Conservation (phyloP, 306 rosid species). For the Datisca glomerata region DNA sequence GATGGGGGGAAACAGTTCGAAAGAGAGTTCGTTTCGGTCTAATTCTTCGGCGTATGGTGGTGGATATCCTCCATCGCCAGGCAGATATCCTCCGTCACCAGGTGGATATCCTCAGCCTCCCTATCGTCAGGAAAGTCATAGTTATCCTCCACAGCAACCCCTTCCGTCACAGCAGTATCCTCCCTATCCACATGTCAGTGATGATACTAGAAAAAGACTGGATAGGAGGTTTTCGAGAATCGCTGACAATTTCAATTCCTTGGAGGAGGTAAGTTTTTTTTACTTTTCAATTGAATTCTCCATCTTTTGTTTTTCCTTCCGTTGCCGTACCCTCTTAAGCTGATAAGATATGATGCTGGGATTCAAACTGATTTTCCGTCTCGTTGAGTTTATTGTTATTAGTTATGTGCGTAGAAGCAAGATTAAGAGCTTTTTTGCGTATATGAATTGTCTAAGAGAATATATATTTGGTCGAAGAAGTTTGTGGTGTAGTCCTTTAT, state of each 20-base stretch:
- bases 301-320: too few relatives aligned
- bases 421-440: too few relatives aligned
- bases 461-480: too few relatives aligned
- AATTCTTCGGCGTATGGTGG: conserved; percentile 21
- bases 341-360: too few relatives aligned
- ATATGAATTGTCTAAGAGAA: too few relatives aligned
- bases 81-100: conserved; percentile 4
- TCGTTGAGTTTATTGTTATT: too few relatives aligned
- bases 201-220: conserved; percentile 19
- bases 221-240: conserved; percentile 81
- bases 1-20: conserved; percentile 73
- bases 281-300: too few relatives aligned
- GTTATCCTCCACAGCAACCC: conserved; percentile 33
- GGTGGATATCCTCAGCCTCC: conserved; percentile 19
- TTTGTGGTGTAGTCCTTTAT: too few relatives aligned
- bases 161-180: conserved; percentile 5
- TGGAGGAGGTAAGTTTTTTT: conserved; percentile 67
- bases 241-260: conserved; percentile 57
- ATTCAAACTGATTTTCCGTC: too few relatives aligned
- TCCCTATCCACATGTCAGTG: conserved; percentile 2
- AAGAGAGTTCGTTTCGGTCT: too few relatives aligned
- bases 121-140: conserved; percentile 31
- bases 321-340: too few relatives aligned
- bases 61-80: conserved; percentile 9
- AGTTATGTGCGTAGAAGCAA: too few relatives aligned